Evolutionary conservation across 805 yeast species (phyloP), one percentile per base, ranked within the genome.

Genomic region (Starmerella vitae): DNA sequence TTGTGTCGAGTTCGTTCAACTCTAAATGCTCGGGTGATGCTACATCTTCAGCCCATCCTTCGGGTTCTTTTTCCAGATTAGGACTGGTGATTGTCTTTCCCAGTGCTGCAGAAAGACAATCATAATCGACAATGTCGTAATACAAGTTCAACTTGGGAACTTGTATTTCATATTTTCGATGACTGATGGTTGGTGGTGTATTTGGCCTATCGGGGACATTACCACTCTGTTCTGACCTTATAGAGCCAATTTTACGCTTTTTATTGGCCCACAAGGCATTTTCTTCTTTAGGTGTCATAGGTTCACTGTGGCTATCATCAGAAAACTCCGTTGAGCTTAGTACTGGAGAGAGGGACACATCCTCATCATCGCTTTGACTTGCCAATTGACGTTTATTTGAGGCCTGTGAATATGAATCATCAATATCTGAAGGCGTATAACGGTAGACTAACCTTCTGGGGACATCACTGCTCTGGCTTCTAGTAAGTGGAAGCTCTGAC

Each of bases 401-500:
- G n/a, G 38, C 34, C 10, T 29, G 17, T 5, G 42, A 36, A n/a
- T n/a, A n/a, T n/a, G n/a, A n/a, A n/a, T n/a, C n/a, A 13, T 30
- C 38, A 9, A 19, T 21, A 10, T 33, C 22, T 12, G 30, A 26
- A 1, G 47, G 47, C 1, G 50, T 48, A 33, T 47, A 56, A 20
- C 41, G 38, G 44, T 56, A 57, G 5, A 56, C 53, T 9, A 56
- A 45, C 17, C 61, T 48, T 18, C 49, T 42, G 10, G 60, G 60
- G 14, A 41, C 40, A 30, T 55, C 60, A 7, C 30, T 41, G 31
- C 56, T 45, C 35, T 44, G 49, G 19, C 36, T 29, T 8, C 61
- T 45, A 4, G 54, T 44, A 18, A 57, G 36, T 2, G 61, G 61
- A 13, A 58, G 48, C 13, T 42, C 47, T 1, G 33, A 38, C 26